A percentile compares a stretch with the other conserved stretches of the same genome.
These are phyloP conservation scores for Cladosporium sp. DNA, from an alignment of 2,329 filamentous ascomycete species.

Conservation along the genomic window DNA sequence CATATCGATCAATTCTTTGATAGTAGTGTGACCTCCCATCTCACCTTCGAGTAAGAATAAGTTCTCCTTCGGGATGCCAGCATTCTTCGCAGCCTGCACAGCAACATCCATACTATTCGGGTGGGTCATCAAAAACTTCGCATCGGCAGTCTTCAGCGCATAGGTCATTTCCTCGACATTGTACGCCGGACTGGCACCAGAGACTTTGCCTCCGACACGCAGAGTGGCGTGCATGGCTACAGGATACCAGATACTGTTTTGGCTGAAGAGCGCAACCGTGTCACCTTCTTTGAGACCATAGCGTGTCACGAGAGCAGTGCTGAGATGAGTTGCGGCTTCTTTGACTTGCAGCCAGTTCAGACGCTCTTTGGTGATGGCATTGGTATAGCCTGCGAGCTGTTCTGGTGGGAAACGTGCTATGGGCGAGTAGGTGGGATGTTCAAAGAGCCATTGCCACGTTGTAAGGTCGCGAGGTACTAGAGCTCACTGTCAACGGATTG, in stretches of 20 bases:
- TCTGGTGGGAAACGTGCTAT: conserved; percentile 36
- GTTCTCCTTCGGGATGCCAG: conserved; percentile 49
- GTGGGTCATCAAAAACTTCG: conserved; percentile 57
- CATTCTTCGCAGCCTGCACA: conserved; percentile 49
- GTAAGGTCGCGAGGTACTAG: conserved; percentile 52
- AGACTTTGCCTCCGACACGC: conserved; percentile 53
- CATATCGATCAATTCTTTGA: conserved; percentile 43
- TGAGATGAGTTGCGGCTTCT: conserved; percentile 53
- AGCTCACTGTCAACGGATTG: conserved; percentile 1
- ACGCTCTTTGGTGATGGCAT: conserved; percentile 56
- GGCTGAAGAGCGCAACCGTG: conserved; percentile 58
- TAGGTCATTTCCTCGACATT: conserved; percentile 66
- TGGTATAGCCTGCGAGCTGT: conserved; percentile 51
- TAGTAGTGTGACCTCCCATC: conserved; percentile 46
- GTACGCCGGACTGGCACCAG: conserved; percentile 62
- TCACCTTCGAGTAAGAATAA: conserved; percentile 57
- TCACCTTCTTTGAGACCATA: conserved; percentile 53
- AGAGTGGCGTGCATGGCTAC: conserved; percentile 58
- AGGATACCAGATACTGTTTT: conserved; percentile 65
- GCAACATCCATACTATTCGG: conserved; percentile 54
- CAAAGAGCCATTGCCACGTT: conserved; percentile 61
- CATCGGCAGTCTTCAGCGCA: conserved; percentile 54
- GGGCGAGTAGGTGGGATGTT: conserved; percentile 49
- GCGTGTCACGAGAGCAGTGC: conserved; percentile 55
- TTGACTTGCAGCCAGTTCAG: conserved; percentile 58